Conservation (phyloP, 306 rosid species). For the Prunus mongolica region DNA sequence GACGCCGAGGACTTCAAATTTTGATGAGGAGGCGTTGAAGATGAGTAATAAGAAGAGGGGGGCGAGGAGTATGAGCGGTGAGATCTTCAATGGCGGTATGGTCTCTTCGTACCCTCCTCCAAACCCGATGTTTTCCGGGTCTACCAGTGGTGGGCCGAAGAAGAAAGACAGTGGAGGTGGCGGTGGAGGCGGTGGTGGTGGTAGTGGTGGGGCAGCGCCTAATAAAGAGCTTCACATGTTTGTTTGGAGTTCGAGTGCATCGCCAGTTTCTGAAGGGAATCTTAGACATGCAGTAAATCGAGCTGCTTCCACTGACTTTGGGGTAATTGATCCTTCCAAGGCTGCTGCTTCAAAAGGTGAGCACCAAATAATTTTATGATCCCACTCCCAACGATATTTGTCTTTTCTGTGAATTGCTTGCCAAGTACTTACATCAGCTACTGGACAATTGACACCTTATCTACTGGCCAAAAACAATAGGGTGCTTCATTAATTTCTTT, state of each 20-base stretch:
- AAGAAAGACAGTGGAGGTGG: constrained; percentile 43
- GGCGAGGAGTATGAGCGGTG: constrained; percentile 74
- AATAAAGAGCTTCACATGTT: constrained; percentile 86
- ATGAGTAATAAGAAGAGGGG: constrained; percentile 45
- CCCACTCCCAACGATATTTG: not conserved
- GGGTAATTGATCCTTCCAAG: constrained; percentile 48
- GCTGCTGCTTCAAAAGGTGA: constrained; percentile 55
- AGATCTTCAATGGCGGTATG: constrained; percentile 50
- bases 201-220: not conserved
- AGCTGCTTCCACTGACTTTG: constrained; percentile 56
- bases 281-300: constrained; percentile 57
- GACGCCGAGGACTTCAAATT: constrained; percentile 70
- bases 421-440: not conserved
- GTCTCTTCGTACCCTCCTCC: constrained; percentile 63
- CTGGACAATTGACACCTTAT: not conserved
- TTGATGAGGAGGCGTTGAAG: constrained; percentile 73
- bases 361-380: not conserved
- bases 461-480: not conserved
- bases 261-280: constrained; percentile 82
- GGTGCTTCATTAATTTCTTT: not conserved
- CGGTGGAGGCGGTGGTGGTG: not conserved
- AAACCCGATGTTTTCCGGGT: constrained; percentile 66
- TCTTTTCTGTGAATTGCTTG: not conserved
- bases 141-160: constrained; percentile 44
- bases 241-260: constrained; percentile 89